A percentile compares a stretch with the other conserved stretches of the same genome.
Conservation (phyloP, 2,329 filamentous ascomycete genomes). For the Trichoderma aggressivum region DNA sequence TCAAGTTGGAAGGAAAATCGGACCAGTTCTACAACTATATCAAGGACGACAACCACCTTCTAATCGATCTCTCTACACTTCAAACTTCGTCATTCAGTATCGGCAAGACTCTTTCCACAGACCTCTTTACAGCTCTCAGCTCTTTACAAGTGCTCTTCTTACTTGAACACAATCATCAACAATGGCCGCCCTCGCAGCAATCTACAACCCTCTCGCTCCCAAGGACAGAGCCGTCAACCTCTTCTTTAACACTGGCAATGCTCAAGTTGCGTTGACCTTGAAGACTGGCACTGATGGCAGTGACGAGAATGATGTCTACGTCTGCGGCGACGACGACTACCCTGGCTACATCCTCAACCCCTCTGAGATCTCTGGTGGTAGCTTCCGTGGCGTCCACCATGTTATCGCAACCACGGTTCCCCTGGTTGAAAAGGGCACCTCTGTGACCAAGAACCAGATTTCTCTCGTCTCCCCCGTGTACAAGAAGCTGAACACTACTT, state of each 20-base stretch:
- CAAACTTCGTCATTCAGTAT: background rate
- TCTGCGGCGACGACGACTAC: background rate
- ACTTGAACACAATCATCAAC: background rate
- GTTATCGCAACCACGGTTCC: background rate
- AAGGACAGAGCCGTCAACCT: background rate
- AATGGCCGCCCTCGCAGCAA: background rate
- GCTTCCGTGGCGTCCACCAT: background rate
- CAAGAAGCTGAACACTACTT: background rate
- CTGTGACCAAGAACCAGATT: background rate
- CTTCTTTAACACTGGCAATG: background rate
- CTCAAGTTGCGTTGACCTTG: background rate
- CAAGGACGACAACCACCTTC: background rate
- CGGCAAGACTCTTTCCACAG: background rate
- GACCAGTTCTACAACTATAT: background rate
- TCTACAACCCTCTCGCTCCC: background rate
- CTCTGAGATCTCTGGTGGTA: background rate
- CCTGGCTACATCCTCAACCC: background rate
- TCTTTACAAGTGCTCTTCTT: background rate
- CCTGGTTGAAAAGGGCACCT: background rate
- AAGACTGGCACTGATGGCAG: background rate
- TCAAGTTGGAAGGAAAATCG: background rate
- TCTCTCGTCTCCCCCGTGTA: background rate
- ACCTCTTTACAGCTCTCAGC: background rate
- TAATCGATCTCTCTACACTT: background rate
- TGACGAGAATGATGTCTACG: background rate